Base-by-base conservation (phyloP, 768 basidiomycete genomes). In the Trametes cubensis region DNA sequence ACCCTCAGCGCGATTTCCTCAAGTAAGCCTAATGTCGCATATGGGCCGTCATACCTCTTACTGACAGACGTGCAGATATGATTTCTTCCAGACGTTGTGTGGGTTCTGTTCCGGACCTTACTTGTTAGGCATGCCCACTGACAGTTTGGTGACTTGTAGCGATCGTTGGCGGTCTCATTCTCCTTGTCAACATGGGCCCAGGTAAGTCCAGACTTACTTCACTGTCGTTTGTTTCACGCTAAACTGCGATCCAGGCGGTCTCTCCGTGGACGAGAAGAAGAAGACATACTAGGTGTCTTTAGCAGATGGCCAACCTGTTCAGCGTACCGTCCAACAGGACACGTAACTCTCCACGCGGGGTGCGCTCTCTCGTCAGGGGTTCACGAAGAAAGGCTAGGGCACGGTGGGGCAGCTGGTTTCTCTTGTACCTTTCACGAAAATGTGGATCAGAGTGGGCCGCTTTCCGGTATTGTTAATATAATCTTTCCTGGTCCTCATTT, bases 261-360 rank as follows among this genome's bases (percentile, higher is more conserved):
- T 98, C 63, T 98, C 95, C 4, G 92, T 98, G 63, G 97, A 98
- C 77, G 95, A 98, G 82, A 98, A 98, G 84, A 99, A 99, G 83
- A 98, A 98, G 84, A 94, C 88, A 21, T 94, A 84, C 69, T 94
- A 64, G 48, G 41, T 52, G 51, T 59, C 56, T 65, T 53, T 5
- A 15, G 41, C 26, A 39, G 49, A 28, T 41, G 17, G 38, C 41
- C 11, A 7, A 18, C 39, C 38, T 25, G 45, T 58, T 25, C 49
- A 58, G 40, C 49, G 26, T 41, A 23, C 23, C 1, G 42, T 47
- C 34, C 23, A 30, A 30, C n/a, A 28, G 50, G 28, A 40, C 55
- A 26, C 34, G 41, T 49, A 39, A 26, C 46, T 23, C 49, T 45
- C 44, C 10, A 23, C 45, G 45, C 23, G 55, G 50, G 61, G 20